A percentile compares a stretch with the other conserved stretches of the same genome.
phyloP scores from a whole-genome alignment of 768 basidiomycete genomes.

The Lentinula raphanica region DNA sequence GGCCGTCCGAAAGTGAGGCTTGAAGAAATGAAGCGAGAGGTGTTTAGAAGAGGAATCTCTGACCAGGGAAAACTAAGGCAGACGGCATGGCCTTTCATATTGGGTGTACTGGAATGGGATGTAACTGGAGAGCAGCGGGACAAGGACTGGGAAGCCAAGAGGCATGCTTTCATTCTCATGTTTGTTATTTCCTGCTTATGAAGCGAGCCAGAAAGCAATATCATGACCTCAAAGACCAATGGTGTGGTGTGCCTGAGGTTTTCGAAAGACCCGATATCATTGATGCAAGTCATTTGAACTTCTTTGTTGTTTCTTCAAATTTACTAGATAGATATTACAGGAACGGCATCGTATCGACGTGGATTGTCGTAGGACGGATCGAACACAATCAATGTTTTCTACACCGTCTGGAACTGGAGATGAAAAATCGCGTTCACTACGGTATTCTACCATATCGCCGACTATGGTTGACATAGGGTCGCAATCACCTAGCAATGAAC shows the following conservation, averaged over 20 bases:
- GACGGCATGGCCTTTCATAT: conserved; percentile 85
- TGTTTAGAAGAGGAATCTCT: conserved; percentile 72
- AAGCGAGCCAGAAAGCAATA: conserved; percentile 53
- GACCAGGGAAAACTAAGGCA: conserved; percentile 53
- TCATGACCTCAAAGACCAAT: conserved; percentile 64
- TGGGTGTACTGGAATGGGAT: conserved; percentile 84
- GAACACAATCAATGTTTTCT: conserved; percentile 87
- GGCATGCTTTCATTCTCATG: conserved; percentile 32
- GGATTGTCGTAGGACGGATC: conserved; percentile 93
- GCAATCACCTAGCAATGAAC: conserved; percentile 85
- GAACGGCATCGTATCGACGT: conserved; percentile 95
- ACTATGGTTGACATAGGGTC: conserved; percentile 71
- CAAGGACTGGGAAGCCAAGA: conserved; percentile 56
- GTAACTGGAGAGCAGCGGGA: conserved; percentile 56
- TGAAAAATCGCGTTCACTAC: conserved; percentile 52
- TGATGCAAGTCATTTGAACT: conserved; percentile 77
- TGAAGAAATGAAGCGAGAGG: conserved; percentile 69
- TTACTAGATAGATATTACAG: conserved; percentile 25
- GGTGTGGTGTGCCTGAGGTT: conserved; percentile 80
- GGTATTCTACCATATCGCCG: conserved; percentile 72
- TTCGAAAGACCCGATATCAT: conserved; percentile 75
- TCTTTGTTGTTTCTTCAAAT: conserved; percentile 11
- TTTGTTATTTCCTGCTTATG: neutral
- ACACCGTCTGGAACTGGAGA: conserved; percentile 33
- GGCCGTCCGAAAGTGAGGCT: conserved; percentile 60